These are phyloP conservation scores for Leersia perrieri DNA, from an alignment of 176 grass and related monocot genomes.

Conservation along the genomic window DNA sequence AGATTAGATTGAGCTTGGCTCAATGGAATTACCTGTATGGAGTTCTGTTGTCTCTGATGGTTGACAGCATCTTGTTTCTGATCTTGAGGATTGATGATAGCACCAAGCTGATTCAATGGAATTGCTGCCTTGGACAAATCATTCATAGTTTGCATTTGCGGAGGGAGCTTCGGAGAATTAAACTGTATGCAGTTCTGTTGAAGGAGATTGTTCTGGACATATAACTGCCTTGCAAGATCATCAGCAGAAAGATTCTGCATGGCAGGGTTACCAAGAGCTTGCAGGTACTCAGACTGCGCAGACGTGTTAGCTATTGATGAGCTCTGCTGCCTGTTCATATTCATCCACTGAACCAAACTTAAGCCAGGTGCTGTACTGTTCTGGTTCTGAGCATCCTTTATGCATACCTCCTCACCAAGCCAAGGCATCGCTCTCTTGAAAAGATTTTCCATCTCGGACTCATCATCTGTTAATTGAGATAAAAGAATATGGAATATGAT, in stretches of 20 bases:
- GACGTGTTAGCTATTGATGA: slow-evolving; percentile 47
- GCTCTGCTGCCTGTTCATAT: slow-evolving; percentile 91
- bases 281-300: slow-evolving; percentile 70
- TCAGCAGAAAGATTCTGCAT: slow-evolving; percentile 72
- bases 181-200: slow-evolving; percentile 79
- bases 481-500: slow-evolving; percentile 9
- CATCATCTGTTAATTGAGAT: slow-evolving; percentile 67
- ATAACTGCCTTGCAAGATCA: slow-evolving; percentile 77
- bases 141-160: slow-evolving; percentile 63
- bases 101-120: slow-evolving; percentile 53
- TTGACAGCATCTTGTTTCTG: slow-evolving; percentile 51
- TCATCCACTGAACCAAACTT: slow-evolving; percentile 99
- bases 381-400: slow-evolving; percentile 83
- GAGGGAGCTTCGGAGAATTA: slow-evolving; percentile 59
- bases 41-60: slow-evolving; percentile 62
- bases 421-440: slow-evolving; percentile 98
- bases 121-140: slow-evolving; percentile 52
- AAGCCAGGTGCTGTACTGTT: slow-evolving; percentile 74
- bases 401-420: slow-evolving; percentile 92
- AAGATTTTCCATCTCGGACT: slow-evolving; percentile 88
- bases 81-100: slow-evolving; percentile 54
- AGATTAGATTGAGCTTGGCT: slow-evolving; percentile 66
- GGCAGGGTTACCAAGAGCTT: slow-evolving; percentile 62
- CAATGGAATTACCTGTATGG: slow-evolving; percentile 51
- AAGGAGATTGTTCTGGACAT: slow-evolving; percentile 72